Conservation (phyloP, 768 basidiomycete species). For the Leccinum sublutescens region DNA sequence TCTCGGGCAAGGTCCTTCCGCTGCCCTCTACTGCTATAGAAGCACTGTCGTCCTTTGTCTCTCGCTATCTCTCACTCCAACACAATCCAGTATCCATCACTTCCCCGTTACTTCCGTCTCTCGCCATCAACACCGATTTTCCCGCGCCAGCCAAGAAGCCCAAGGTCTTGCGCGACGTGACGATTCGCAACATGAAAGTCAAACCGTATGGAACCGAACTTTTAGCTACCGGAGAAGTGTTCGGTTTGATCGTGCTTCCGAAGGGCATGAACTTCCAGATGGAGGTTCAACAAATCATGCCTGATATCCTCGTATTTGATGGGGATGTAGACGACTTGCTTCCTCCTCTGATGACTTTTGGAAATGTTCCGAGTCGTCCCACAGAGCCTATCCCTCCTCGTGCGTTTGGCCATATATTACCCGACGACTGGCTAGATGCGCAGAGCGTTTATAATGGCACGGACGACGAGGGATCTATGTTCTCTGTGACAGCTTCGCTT, state of each 20-base stretch:
- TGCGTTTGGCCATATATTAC: constrained; percentile 76
- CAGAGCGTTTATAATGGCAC: constrained; percentile 41
- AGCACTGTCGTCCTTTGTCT: constrained; percentile 59
- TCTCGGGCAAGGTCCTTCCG: constrained; percentile 59
- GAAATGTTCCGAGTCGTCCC: constrained; percentile 44
- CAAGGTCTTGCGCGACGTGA: constrained; percentile 65
- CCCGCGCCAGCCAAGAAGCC: constrained; percentile 67
- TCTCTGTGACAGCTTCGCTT: constrained; percentile 62
- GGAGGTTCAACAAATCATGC: constrained; percentile 61
- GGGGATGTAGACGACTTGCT: constrained; percentile 51
- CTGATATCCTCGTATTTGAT: constrained; percentile 78
- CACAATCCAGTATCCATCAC: constrained; percentile 58
- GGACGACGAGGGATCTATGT: constrained; percentile 52
- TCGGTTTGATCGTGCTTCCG: constrained; percentile 65
- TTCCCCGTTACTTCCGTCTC: constrained; percentile 50
- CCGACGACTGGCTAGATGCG: constrained; percentile 63
- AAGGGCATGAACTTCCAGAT: constrained; percentile 65
- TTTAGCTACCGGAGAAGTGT: constrained; percentile 69
- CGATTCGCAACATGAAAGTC: constrained; percentile 74
- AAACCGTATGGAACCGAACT: constrained; percentile 46
- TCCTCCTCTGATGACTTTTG: constrained; percentile 7
- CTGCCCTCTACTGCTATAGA: constrained; percentile 40
- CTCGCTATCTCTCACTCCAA: constrained; percentile 58
- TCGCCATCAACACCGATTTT: constrained; percentile 51
- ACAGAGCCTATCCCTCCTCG: constrained; percentile 66